Conservation (phyloP, 306 rosid genomes). For the Clitoria ternatea region DNA sequence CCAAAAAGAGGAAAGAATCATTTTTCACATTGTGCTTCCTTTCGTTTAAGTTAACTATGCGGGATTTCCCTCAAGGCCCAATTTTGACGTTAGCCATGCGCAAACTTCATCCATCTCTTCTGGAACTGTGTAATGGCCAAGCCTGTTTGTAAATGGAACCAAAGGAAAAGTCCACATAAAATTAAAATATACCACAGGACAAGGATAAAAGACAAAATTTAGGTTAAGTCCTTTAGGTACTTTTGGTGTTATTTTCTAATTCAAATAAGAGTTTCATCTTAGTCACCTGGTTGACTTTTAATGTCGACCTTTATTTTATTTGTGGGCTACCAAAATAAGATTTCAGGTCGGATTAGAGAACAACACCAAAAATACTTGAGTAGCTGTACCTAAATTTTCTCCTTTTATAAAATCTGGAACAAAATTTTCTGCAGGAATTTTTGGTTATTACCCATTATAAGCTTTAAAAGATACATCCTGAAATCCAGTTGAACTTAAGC, state of each 20-base stretch:
- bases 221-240: too few relatives aligned
- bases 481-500: conserved; percentile 60
- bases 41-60: conserved; percentile 30
- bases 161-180: neutral
- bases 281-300: too few relatives aligned
- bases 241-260: too few relatives aligned
- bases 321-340: too few relatives aligned
- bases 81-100: conserved; percentile 66
- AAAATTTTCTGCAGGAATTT: neutral
- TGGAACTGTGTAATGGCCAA: conserved; percentile 89
- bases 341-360: too few relatives aligned
- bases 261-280: too few relatives aligned
- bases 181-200: too few relatives aligned
- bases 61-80: conserved; percentile 68
- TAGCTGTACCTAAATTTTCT: too few relatives aligned
- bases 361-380: too few relatives aligned
- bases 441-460: conserved; percentile 53
- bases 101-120: conserved; percentile 94
- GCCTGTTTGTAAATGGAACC: conserved; percentile 40
- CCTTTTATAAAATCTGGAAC: neutral
- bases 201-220: too few relatives aligned
- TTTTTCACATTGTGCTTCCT: neutral
- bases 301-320: too few relatives aligned
- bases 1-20: neutral
- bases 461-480: conserved; percentile 74